Evolutionary conservation across 208 protist genomes (phyloP), one percentile per base, ranked within the genome.

Genomic region (Trypanosoma avium): DNA sequence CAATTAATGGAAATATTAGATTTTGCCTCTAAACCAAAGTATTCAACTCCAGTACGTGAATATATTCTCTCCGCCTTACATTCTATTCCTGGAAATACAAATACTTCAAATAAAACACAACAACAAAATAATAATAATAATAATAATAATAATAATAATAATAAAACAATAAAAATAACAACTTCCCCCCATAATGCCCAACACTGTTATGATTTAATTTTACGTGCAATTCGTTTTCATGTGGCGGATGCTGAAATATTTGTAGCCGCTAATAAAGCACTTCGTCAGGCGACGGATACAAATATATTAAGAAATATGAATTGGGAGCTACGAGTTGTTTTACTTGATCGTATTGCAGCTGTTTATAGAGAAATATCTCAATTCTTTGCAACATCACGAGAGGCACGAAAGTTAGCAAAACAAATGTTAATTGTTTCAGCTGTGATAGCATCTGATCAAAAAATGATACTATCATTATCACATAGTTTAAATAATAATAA

Each of bases 371-470:
- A 72, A 15, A 17, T 82, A n/a, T 13, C 57, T 2, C 66, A 46
- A 5, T 68, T 59, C 15, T 71, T 76, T 26, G 22, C 70, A 10
- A 59, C 61, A 7, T 70, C 53, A 10, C 60, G 66, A 9, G 62
- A 56, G 26, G 52, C 57, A 9, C 70, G 76, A 22, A 36, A 58
- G 5, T 12, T 82, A 6, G 50, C 48, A 21, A 57, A 74, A 19
- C 76, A 77, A 22, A 9, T 81, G 0, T 45, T 86, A 15, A 54
- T 59, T 32, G 45, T 81, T 8, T 48, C 63, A 4, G 46, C 60
- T 27, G 22, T 40, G 3, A 7, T 67, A 4, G 59, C 53, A 9
- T 43, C 59, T 1, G 59, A 73, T 2, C 59, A 70, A 43, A 15
- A 38, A 40, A 2, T 22, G 2, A 17, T 64, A 59, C 38, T n/a